Evolutionary conservation across 139 green algal genomes (phyloP).

Genomic region (Chlorella sp.): DNA sequence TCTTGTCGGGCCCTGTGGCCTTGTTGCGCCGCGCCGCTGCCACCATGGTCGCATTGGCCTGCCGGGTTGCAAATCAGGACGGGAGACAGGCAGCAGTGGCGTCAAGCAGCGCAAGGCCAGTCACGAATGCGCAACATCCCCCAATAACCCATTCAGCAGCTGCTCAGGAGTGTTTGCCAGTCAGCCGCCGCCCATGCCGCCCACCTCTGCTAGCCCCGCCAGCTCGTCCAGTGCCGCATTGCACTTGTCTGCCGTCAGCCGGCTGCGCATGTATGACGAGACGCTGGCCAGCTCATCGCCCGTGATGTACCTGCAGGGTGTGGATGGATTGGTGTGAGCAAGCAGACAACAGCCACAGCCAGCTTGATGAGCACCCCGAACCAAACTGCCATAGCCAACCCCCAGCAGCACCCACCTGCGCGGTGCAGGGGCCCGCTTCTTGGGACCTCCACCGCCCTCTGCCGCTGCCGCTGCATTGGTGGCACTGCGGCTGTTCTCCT

Average conservation of each 20-base stretch:
- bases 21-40: conserved; percentile 41
- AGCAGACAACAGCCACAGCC: too few species aligned
- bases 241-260: conserved; percentile 75
- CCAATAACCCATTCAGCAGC: too few species aligned
- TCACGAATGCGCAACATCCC: too few species aligned
- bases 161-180: too few species aligned
- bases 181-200: too few species aligned
- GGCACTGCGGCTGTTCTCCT: background rate
- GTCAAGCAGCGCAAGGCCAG: too few species aligned
- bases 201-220: conserved; percentile 53
- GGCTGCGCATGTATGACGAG: conserved; percentile 73
- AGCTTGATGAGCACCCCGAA: too few species aligned
- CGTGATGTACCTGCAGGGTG: conserved; percentile 65
- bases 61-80: too few species aligned
- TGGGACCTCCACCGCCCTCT: background rate
- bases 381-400: too few species aligned
- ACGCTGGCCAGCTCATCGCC: conserved; percentile 63
- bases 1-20: conserved; percentile 63
- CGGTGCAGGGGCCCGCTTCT: background rate
- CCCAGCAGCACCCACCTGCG: too few species aligned
- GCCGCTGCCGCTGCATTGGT: conserved; percentile 5
- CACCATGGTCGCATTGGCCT: conserved; percentile 56
- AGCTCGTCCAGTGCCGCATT: conserved; percentile 83
- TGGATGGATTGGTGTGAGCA: too few species aligned
- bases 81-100: too few species aligned